Conservation (phyloP, 495 filamentous ascomycete genomes). For the Delitschia confertaspora region DNA sequence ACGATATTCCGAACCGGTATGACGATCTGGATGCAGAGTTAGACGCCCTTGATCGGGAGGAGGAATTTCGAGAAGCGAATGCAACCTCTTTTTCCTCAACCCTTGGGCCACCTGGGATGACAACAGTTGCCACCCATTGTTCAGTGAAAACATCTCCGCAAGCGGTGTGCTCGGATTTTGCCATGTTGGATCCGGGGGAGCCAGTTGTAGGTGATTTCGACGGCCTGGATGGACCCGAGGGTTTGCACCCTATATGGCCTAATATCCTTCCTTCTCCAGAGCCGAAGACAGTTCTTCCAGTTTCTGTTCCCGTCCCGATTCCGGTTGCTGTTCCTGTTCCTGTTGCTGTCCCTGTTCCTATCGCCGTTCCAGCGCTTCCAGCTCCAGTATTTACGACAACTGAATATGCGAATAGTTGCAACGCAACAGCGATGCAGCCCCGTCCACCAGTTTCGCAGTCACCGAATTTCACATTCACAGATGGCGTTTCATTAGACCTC, state of each 20-base stretch:
- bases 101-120: background rate
- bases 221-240: conserved; percentile 39
- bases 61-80: conserved; percentile 1
- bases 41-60: conserved; percentile 15
- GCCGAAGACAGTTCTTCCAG: no score
- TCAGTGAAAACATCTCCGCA: conserved; percentile 9
- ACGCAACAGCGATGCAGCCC: no score
- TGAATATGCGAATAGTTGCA: no score
- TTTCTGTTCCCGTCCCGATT: no score
- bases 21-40: conserved; percentile 19
- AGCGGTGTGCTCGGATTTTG: conserved; percentile 34
- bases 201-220: conserved; percentile 32
- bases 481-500: no score
- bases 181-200: conserved; percentile 20
- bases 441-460: conserved; percentile 1
- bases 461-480: conserved; percentile 4
- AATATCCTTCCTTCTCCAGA: no score
- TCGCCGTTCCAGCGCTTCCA: no score
- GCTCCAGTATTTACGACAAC: no score
- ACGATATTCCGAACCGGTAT: conserved; percentile 29
- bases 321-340: no score
- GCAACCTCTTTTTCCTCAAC: conserved; percentile 2
- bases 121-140: background rate
- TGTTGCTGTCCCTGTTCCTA: no score
- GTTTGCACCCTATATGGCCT: conserved; percentile 20